phyloP scores from a whole-genome alignment of 371 early-diverging fungal genomes.

The Rhizopus microsporus region DNA sequence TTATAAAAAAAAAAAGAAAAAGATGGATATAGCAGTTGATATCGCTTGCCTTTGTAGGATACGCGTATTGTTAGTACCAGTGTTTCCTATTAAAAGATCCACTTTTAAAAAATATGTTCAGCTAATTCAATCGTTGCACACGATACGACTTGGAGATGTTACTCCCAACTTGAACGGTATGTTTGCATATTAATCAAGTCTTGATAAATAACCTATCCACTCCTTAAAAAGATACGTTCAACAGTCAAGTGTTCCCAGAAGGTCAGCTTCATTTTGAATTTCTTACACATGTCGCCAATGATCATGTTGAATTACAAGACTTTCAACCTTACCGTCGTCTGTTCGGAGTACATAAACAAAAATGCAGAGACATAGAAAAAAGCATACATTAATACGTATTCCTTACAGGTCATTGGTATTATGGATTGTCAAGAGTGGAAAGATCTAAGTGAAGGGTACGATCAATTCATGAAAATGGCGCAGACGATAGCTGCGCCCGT shows the following conservation, averaged over 20 bases:
- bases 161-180: conserved; percentile 60
- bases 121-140: conserved; percentile 56
- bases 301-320: conserved; percentile 71
- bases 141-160: conserved; percentile 59
- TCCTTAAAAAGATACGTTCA: conserved; percentile 21
- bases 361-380: neutral
- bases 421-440: conserved; percentile 81
- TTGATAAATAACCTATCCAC: neutral
- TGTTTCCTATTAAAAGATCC: conserved; percentile 66
- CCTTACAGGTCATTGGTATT: conserved; percentile 71
- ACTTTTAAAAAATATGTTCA: conserved; percentile 71
- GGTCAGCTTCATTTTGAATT: conserved; percentile 81
- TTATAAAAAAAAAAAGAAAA: too few relatives aligned
- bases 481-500: conserved; percentile 70
- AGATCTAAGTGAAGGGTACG: conserved; percentile 62
- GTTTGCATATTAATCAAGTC: conserved; percentile 3
- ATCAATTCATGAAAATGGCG: conserved; percentile 59
- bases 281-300: conserved; percentile 65
- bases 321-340: conserved; percentile 77
- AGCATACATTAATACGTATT: neutral
- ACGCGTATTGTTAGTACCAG: conserved; percentile 74
- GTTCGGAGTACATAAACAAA: conserved; percentile 63
- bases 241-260: conserved; percentile 53
- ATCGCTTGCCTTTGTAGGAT: conserved; percentile 64
- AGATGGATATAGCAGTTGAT: conserved; percentile 47